Base-by-base conservation (phyloP, 176 grass and related monocot species). In the Carex myosuroides region DNA sequence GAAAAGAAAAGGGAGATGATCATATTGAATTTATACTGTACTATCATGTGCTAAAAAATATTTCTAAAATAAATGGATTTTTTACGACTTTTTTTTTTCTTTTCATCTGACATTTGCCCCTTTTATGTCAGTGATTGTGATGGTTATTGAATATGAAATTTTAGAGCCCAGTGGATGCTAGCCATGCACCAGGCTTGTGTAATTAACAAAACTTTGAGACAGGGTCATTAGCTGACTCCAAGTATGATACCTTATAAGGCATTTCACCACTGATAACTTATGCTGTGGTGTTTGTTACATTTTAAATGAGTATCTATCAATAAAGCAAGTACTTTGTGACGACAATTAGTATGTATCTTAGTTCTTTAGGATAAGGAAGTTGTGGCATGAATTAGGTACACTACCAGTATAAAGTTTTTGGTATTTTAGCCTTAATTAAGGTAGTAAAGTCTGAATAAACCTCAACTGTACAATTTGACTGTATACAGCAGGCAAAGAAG, bases 171-270 rank as follows among this genome's bases (percentile, higher is more conserved):
- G 17, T 70, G 67, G 60, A n/a, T 70, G 33, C 46, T 54, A 54
- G 29, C 71, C 21, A 76, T 16, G 48, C 48, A 29, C 21, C 21
- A 53, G 26, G 46, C 41, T 70, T 52, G 8, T 54, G 22, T 29
- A 55, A 12, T 52, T 30, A 54, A 20, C 4, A 76, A 76, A 62
- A 29, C 20, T 29, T 21, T 13, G 21, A 30, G 71, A 76, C 48
- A 55, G 46, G 70, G 17, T 29, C 71, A 76, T 76, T 76, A 76
- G 44, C 21, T 76, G 70, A 22, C 70, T 74, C 11, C 14, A 73
- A 73, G 39, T 73, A 14, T 73, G 41, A 73, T 24, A 73, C 16
- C 8, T 72, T 14, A 72, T 9, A 37, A 73, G 41, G 18, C 8
- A 73, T 50, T 65, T 73, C 67, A n/a, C 67, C 16, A 41, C 17